These are phyloP conservation scores for Phytophthora uliginosa DNA, from an alignment of 352 stramenopile genomes.

Conservation along the genomic window DNA sequence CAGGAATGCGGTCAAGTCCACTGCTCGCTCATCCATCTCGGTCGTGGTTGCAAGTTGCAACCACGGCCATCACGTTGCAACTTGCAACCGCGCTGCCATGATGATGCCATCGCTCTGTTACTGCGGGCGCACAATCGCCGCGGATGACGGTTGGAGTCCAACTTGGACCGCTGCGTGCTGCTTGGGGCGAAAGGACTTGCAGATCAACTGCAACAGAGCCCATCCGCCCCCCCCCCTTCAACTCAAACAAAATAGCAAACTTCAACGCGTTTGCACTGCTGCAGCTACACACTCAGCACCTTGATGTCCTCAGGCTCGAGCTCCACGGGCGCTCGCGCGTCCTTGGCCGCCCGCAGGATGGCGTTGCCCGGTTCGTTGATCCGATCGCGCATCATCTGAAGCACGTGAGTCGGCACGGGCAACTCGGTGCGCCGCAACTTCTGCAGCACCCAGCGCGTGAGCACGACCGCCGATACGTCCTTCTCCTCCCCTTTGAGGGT, in stretches of 20 bases:
- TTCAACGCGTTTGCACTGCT: background rate
- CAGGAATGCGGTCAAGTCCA: too few species aligned
- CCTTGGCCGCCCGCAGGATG: constrained; percentile 40
- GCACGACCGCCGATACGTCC: constrained; percentile 35
- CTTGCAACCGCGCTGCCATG: background rate
- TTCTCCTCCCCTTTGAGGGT: constrained; percentile 28
- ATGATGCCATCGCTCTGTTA: background rate
- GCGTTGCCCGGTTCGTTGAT: constrained; percentile 42
- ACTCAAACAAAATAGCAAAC: background rate
- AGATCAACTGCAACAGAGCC: background rate
- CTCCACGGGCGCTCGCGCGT: constrained; percentile 17
- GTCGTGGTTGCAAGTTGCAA: too few species aligned
- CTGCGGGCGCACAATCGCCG: background rate
- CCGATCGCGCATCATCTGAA: constrained; percentile 42
- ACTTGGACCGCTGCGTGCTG: background rate
- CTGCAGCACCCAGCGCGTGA: constrained; percentile 38
- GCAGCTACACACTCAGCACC: constrained; percentile 17
- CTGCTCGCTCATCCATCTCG: too few species aligned
- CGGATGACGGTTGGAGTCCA: background rate
- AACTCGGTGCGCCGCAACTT: constrained; percentile 39
- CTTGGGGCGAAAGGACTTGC: background rate
- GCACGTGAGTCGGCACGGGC: constrained; percentile 29
- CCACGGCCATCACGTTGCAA: too few species aligned
- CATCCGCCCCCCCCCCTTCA: background rate
- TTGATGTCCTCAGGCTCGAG: constrained; percentile 29